A percentile compares a stretch with the other conserved stretches of the same genome.
Conservation (phyloP, 371 early-diverging fungal genomes). For the Rhizopus arrhizus region DNA sequence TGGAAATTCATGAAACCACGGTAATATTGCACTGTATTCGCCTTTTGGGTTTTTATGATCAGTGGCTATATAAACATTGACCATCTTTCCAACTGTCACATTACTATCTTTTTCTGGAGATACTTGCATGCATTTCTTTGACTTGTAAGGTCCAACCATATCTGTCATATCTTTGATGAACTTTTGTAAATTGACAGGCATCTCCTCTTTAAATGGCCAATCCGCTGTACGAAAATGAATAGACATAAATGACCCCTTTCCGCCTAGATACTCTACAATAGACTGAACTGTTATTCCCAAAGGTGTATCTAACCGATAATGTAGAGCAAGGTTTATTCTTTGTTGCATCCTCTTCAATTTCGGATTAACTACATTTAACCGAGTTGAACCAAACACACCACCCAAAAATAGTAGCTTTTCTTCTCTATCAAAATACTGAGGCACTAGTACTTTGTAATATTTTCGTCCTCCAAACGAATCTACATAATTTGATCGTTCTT, state of each 20-base stretch:
- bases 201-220: constrained; percentile 29
- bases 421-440: constrained; percentile 29
- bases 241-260: constrained; percentile 29
- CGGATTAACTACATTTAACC: constrained; percentile 29
- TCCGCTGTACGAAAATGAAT: constrained; percentile 50
- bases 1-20: constrained; percentile 42
- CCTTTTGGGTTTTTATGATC: constrained; percentile 40
- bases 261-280: constrained; percentile 41
- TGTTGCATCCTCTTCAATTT: constrained; percentile 28
- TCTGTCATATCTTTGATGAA: constrained; percentile 30
- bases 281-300: constrained; percentile 34
- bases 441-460: constrained; percentile 34
- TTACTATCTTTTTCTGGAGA: not conserved
- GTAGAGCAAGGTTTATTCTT: constrained; percentile 27
- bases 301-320: constrained; percentile 39
- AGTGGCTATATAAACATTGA: constrained; percentile 40
- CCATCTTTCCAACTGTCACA: not conserved
- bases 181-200: constrained; percentile 21
- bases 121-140: not conserved
- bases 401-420: constrained; percentile 43
- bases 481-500: constrained; percentile 30
- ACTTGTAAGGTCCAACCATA: not conserved
- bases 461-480: constrained; percentile 43
- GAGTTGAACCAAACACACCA: constrained; percentile 45
- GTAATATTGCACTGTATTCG: constrained; percentile 20